Conservation (phyloP, 75 land plant genomes). For the Chamaecyparis obtusa region DNA sequence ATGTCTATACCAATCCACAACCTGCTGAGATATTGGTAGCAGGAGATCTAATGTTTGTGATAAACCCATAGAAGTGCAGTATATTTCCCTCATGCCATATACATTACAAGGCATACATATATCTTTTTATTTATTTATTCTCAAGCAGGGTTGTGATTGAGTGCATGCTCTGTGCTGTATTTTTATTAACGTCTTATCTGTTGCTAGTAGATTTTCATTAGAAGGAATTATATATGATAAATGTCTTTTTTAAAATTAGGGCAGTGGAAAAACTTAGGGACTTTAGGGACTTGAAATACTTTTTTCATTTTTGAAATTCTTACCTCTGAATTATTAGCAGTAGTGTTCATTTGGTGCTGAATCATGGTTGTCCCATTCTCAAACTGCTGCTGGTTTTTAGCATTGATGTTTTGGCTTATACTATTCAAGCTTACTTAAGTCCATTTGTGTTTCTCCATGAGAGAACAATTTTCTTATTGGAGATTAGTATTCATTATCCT, state of each 20-base stretch:
- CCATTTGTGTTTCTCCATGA: too few species aligned
- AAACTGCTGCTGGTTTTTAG: background rate
- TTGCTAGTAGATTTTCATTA: background rate
- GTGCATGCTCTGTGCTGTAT: background rate
- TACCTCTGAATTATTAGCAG: background rate
- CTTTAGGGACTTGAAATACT: background rate
- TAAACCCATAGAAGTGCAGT: slow-evolving; percentile 2
- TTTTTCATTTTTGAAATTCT: background rate
- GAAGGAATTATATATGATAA: background rate
- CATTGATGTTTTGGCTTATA: background rate
- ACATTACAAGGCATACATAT: background rate
- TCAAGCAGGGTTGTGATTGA: background rate
- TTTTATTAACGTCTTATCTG: background rate
- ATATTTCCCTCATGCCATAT: background rate
- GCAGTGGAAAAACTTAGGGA: background rate
- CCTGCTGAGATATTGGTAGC: slow-evolving; percentile 9
- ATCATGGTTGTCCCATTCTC: background rate
- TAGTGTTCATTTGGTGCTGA: background rate
- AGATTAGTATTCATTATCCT: too few species aligned
- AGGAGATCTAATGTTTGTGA: slow-evolving; percentile 35
- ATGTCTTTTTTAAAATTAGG: background rate
- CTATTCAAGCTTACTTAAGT: background rate
- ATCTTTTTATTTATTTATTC: background rate
- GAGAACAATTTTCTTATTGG: too few species aligned
- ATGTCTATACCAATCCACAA: slow-evolving; percentile 47